Conservation (phyloP, 2,329 filamentous ascomycete genomes). For the Paramyrothecium roridum region DNA sequence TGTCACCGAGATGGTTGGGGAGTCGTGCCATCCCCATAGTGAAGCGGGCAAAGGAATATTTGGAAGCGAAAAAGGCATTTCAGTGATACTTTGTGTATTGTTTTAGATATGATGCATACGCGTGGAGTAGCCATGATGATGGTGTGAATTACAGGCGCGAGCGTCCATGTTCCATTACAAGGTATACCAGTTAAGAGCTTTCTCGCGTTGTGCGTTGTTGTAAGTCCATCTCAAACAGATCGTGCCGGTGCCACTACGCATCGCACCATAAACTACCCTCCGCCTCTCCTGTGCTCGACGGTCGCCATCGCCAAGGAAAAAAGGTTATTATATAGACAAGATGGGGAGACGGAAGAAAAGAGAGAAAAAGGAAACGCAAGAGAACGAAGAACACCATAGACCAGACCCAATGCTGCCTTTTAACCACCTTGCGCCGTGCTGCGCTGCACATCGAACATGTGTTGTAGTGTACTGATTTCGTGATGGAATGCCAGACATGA, state of each 20-base stretch:
- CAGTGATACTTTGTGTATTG: background rate
- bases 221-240: constrained; percentile 20
- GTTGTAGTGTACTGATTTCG: constrained; percentile 27
- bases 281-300: background rate
- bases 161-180: constrained; percentile 30
- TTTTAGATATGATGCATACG: background rate
- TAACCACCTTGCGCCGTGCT: constrained; percentile 34
- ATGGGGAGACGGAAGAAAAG: constrained; percentile 1
- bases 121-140: background rate
- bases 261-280: constrained; percentile 8
- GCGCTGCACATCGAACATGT: constrained; percentile 33
- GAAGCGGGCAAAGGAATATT: background rate
- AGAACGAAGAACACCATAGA: constrained; percentile 24
- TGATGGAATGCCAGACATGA: constrained; percentile 30
- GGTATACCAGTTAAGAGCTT: constrained; percentile 28
- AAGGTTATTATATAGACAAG: constrained; percentile 17
- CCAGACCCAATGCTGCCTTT: constrained; percentile 35
- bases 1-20: background rate
- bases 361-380: constrained; percentile 12
- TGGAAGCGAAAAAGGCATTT: background rate
- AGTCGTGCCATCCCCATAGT: background rate
- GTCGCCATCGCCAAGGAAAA: background rate
- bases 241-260: constrained; percentile 10
- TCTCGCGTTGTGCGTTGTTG: constrained; percentile 25
- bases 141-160: constrained; percentile 5